These are phyloP conservation scores for Orychophragmus violaceus DNA, from an alignment of 345 rosid genomes.

Conservation along the genomic window DNA sequence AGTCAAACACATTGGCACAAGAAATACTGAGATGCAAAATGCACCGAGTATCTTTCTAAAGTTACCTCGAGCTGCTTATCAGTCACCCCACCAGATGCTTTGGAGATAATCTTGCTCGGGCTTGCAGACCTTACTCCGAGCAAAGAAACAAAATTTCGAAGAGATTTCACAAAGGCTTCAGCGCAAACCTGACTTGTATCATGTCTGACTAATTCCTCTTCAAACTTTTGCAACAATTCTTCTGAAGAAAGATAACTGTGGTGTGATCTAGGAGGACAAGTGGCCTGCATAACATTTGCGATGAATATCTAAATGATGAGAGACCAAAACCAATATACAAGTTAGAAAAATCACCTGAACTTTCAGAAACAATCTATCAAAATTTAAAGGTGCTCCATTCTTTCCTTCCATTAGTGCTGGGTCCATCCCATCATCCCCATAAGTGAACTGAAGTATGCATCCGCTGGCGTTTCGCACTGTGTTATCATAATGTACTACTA, in stretches of 20 bases:
- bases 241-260: constrained; percentile 52
- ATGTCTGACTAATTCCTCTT: constrained; percentile 41
- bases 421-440: constrained; percentile 98
- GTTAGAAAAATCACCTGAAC: constrained; percentile 45
- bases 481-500: constrained; percentile 77
- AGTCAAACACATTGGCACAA: too few relatives aligned
- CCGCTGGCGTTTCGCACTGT: constrained; percentile 87
- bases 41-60: not conserved
- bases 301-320: constrained; percentile 1
- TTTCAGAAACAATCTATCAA: constrained; percentile 68
- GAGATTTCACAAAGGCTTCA: constrained; percentile 63
- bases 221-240: constrained; percentile 39
- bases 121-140: constrained; percentile 32
- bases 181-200: constrained; percentile 45
- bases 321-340: constrained; percentile 4
- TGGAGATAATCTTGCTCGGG: constrained; percentile 38
- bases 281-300: constrained; percentile 50
- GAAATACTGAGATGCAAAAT: constrained; percentile 20
- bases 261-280: constrained; percentile 54
- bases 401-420: constrained; percentile 95
- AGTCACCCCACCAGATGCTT: constrained; percentile 67
- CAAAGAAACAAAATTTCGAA: constrained; percentile 38
- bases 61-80: constrained; percentile 72
- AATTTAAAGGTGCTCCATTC: constrained; percentile 72
- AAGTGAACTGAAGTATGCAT: constrained; percentile 75